Evolutionary conservation across 352 stramenopile genomes (phyloP).

Genomic region (Phytophthora boehmeriae): DNA sequence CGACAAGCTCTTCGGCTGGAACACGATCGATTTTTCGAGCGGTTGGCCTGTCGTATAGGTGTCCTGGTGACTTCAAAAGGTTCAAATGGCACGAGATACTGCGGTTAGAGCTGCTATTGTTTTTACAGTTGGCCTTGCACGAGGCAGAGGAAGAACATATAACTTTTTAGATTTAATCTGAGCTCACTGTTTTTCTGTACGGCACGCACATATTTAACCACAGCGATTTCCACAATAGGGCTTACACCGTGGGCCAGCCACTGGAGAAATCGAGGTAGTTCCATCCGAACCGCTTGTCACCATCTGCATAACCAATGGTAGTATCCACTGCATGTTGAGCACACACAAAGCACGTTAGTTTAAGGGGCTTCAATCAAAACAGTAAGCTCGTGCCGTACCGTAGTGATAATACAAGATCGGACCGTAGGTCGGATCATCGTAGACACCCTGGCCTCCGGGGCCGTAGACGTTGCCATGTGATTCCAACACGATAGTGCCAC

Average conservation of each 20-base stretch:
- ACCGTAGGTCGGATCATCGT: slow-evolving; percentile 44
- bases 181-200: slow-evolving; percentile 1
- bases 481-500: slow-evolving; percentile 47
- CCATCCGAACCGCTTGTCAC: slow-evolving; percentile 50
- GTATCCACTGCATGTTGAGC: slow-evolving; percentile 38
- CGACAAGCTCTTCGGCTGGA: slow-evolving; percentile 56
- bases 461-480: slow-evolving; percentile 47
- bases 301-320: slow-evolving; percentile 41
- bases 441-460: slow-evolving; percentile 49
- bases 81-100: too few relatives aligned
- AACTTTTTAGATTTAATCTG: too few relatives aligned
- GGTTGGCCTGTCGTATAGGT: slow-evolving; percentile 48
- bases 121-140: too few relatives aligned
- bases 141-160: too few relatives aligned
- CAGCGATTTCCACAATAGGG: slow-evolving; percentile 1
- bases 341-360: slow-evolving; percentile 3
- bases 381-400: slow-evolving; percentile 19
- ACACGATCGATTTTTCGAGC: slow-evolving; percentile 48
- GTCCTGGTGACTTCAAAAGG: neutral
- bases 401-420: slow-evolving; percentile 63
- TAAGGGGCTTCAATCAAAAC: neutral
- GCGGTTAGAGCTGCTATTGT: too few relatives aligned
- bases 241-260: slow-evolving; percentile 41
- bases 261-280: slow-evolving; percentile 50
- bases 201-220: neutral